Evolutionary conservation across 306 rosid species (phyloP).

Genomic region (Cicer cuneatum): DNA sequence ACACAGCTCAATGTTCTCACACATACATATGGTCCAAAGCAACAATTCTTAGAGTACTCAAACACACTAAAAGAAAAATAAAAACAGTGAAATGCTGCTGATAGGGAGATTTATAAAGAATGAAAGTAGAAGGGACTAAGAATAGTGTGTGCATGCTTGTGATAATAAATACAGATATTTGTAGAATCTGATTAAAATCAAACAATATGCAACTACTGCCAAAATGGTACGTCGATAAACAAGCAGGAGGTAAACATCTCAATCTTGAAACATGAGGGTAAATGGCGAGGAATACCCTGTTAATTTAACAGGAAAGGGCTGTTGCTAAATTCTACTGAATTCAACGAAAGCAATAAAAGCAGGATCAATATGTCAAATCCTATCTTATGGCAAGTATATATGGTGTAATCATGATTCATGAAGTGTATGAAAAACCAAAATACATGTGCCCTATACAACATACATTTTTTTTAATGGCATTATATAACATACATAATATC

Average conservation of each 20-base stretch:
- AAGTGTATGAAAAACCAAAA: too few species aligned
- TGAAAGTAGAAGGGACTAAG: neutral
- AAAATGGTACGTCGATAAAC: neutral
- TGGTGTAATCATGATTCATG: neutral
- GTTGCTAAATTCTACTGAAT: too few species aligned
- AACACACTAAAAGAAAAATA: neutral
- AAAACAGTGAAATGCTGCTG: neutral
- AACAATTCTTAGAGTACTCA: neutral
- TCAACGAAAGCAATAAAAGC: neutral
- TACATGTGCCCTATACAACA: too few species aligned
- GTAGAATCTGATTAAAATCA: neutral
- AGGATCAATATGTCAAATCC: slow-evolving; percentile 23
- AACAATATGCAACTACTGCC: slow-evolving; percentile 5
- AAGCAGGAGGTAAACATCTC: neutral
- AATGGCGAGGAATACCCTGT: neutral
- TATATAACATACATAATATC: too few species aligned
- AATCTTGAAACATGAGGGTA: neutral
- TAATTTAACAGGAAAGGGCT: neutral
- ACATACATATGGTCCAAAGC: neutral
- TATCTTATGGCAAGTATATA: slow-evolving; percentile 15
- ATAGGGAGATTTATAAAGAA: slow-evolving; percentile 21
- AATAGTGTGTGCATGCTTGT: neutral
- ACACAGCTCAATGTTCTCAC: neutral
- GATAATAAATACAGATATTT: slow-evolving; percentile 6
- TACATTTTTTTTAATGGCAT: too few species aligned